Evolutionary conservation across 2,329 filamentous ascomycete species (phyloP), one percentile per base, ranked within the genome.

Genomic region (Apiospora saccharicola): DNA sequence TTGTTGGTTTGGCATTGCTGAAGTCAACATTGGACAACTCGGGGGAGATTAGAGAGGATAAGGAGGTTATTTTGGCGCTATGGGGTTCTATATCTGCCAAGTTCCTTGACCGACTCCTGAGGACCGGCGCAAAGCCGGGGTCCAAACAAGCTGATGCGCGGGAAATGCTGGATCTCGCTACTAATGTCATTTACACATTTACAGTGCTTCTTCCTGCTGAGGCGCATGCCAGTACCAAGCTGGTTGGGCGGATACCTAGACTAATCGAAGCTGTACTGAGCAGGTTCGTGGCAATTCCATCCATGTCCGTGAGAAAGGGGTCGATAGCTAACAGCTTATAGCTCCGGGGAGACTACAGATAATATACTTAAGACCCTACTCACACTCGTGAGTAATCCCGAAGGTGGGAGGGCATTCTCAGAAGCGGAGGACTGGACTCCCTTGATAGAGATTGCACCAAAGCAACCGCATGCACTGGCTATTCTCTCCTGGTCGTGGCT

Each of bases 11-110:
- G 30, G 90, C 90, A 0, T 84, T 93, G 30, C 85, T 93, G 69
- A 92, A 90, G 77, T 88, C 89, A n/a, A 81, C 91, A 16, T 84
- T 93, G 44, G 90, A 93, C 79, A 90, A 89, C 77, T 87, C 88
- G 7, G 81, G 85, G 30, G 80, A 85, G n/a, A 80, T 90, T 30
- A 85, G 85, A 64, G 80, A 85, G 70, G 85, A 90, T 79, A 82
- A 84, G 13, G 80, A 80, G 1, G 79, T 78, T 10, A 77, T 92
- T 5, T 77, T 80, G n/a, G 79, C 79, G 19, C 81, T 92, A 57
- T 93, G 91, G 91, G 81, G 85, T 46, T 85, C 86, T 44, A 85
- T 93, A 30, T 87, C 91, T 3, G 82, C 88, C 74, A 91, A 86
- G 73, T 93, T 93, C 76, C 80, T 93, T 3, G 90, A 91, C 79